Conservation (phyloP, 257 asterid genomes). For the Solanum acaule region DNA sequence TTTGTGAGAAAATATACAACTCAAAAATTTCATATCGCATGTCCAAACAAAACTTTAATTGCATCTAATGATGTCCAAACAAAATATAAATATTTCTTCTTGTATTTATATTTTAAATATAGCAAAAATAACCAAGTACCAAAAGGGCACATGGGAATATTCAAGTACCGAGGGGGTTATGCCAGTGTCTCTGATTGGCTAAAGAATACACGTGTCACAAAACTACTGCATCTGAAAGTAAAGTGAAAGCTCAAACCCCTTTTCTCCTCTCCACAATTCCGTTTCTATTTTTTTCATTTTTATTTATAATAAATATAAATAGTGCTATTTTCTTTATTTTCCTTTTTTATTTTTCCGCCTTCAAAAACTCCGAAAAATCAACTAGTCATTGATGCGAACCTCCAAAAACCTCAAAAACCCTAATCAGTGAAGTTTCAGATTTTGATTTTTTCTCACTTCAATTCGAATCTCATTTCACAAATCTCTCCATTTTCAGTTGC, state of each 20-base stretch:
- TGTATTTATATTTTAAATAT: too few relatives aligned
- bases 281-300: neutral
- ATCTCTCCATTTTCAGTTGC: conserved; percentile 12
- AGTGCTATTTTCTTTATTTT: neutral
- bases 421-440: conserved; percentile 15
- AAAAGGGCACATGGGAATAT: neutral
- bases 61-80: too few relatives aligned
- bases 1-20: too few relatives aligned
- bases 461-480: neutral
- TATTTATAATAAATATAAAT: neutral
- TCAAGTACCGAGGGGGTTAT: neutral
- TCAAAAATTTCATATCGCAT: too few relatives aligned
- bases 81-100: too few relatives aligned
- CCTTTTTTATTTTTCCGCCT: neutral
- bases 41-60: too few relatives aligned
- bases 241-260: neutral
- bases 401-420: conserved; percentile 36
- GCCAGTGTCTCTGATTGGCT: neutral
- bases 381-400: neutral
- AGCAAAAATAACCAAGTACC: neutral
- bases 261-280: neutral
- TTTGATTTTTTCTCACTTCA: neutral
- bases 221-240: neutral
- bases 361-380: neutral
- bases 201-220: neutral